These are phyloP conservation scores for Crithidia acanthocephali DNA, from an alignment of 208 protist genomes.

Conservation along the genomic window DNA sequence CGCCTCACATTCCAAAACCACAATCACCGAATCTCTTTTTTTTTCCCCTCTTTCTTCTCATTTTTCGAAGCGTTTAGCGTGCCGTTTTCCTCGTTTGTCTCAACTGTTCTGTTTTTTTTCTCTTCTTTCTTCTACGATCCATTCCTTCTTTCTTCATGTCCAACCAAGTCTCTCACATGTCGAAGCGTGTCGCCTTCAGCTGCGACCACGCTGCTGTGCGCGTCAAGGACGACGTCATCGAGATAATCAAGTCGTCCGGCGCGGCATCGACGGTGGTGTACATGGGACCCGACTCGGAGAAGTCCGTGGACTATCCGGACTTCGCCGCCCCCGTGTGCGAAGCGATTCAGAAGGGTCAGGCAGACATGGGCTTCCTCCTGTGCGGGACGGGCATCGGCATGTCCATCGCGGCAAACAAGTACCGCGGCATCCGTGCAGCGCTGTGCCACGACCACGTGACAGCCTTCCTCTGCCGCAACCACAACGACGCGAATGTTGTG, in stretches of 20 bases:
- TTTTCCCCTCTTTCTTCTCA: too few species aligned
- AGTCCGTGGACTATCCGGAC: slow-evolving; percentile 94
- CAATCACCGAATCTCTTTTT: too few species aligned
- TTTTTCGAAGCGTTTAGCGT: too few species aligned
- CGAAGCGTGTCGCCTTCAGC: slow-evolving; percentile 80
- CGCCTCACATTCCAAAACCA: too few species aligned
- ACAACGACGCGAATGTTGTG: slow-evolving; percentile 95
- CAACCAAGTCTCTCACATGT: slow-evolving; percentile 32
- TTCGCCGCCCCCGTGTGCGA: slow-evolving; percentile 74
- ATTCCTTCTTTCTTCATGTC: slow-evolving; percentile 3
- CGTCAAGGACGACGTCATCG: slow-evolving; percentile 66
- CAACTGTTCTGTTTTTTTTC: too few species aligned
- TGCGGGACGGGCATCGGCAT: slow-evolving; percentile 97
- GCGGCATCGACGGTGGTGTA: slow-evolving; percentile 75
- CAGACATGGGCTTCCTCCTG: slow-evolving; percentile 83
- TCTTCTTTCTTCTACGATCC: neutral
- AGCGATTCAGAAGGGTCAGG: slow-evolving; percentile 64
- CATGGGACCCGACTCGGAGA: slow-evolving; percentile 56
- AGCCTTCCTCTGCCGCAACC: slow-evolving; percentile 76
- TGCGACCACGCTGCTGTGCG: slow-evolving; percentile 88
- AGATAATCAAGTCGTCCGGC: slow-evolving; percentile 50
- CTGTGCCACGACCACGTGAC: slow-evolving; percentile 95
- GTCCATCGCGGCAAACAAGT: slow-evolving; percentile 96
- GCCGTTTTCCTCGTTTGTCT: too few species aligned
- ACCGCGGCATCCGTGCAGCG: slow-evolving; percentile 90